Evolutionary conservation across 2,329 filamentous ascomycete species (phyloP).

Genomic region (Bertia moriformis): DNA sequence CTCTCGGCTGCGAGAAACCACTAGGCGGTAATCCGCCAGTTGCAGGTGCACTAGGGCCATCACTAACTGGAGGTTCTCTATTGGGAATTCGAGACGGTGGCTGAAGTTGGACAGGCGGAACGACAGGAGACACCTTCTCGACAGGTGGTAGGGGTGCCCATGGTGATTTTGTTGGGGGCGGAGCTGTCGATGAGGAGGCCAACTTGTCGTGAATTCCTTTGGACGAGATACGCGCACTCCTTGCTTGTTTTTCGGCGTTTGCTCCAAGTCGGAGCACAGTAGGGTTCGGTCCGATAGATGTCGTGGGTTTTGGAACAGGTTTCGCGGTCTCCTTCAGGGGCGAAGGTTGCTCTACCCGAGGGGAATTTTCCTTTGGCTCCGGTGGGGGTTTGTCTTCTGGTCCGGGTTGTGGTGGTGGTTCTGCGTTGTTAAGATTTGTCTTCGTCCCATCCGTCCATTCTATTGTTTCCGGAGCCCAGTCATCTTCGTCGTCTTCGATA

Average conservation of each 20-base stretch:
- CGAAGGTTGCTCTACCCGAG: slow-evolving; percentile 3
- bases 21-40: no score
- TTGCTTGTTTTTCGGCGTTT: slow-evolving; percentile 25
- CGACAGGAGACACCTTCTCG: slow-evolving; percentile 61
- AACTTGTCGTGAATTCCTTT: slow-evolving; percentile 37
- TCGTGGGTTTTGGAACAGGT: slow-evolving; percentile 17
- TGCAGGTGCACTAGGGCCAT: no score
- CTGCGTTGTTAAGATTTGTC: slow-evolving; percentile 46
- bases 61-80: not conserved
- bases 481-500: slow-evolving; percentile 77
- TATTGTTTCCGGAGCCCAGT: slow-evolving; percentile 73
- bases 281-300: slow-evolving; percentile 29
- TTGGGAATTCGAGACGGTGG: slow-evolving; percentile 13
- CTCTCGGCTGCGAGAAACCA: slow-evolving; percentile 28
- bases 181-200: slow-evolving; percentile 22
- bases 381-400: not conserved
- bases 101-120: slow-evolving; percentile 29
- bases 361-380: not conserved
- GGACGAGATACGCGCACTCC: slow-evolving; percentile 22
- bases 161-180: slow-evolving; percentile 66
- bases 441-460: slow-evolving; percentile 84
- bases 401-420: slow-evolving; percentile 9
- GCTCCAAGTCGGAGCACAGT: slow-evolving; percentile 30
- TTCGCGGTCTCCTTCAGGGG: slow-evolving; percentile 4
- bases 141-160: slow-evolving; percentile 81